phyloP scores from a whole-genome alignment of 2,329 filamentous ascomycete species.

The Botrytis sinoallii region DNA sequence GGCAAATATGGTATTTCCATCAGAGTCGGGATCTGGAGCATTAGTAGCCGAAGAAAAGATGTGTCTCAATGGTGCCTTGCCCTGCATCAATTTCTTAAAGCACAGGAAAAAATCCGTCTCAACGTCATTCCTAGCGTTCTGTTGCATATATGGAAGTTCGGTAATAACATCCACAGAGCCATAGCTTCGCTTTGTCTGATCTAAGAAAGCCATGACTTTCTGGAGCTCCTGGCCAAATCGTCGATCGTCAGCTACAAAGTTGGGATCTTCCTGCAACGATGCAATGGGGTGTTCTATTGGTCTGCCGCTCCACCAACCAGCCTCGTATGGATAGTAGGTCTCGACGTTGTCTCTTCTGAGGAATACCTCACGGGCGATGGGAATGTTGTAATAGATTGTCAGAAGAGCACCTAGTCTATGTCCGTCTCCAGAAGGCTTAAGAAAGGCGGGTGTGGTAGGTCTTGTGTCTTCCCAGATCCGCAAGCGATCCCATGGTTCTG shows the following conservation, averaged over 20 bases:
- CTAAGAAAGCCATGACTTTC: conserved; percentile 61
- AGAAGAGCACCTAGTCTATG: conserved; percentile 51
- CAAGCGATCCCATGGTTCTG: conserved; percentile 44
- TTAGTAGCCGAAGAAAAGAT: conserved; percentile 34
- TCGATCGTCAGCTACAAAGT: conserved; percentile 40
- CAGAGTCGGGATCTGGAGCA: conserved; percentile 20
- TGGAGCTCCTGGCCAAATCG: conserved; percentile 45
- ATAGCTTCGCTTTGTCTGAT: conserved; percentile 57
- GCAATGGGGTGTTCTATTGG: conserved; percentile 40
- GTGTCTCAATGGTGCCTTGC: conserved; percentile 24
- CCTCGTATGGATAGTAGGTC: conserved; percentile 52
- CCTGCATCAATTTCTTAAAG: conserved; percentile 27
- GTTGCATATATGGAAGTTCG: conserved; percentile 29
- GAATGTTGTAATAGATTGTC: conserved; percentile 59
- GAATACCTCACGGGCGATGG: conserved; percentile 54
- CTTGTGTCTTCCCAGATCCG: conserved; percentile 40
- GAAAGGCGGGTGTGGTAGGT: conserved; percentile 54
- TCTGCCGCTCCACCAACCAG: conserved; percentile 61
- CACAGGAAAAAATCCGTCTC: conserved; percentile 32
- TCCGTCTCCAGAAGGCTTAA: conserved; percentile 43
- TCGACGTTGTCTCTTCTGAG: conserved; percentile 45
- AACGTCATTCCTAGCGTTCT: conserved; percentile 34
- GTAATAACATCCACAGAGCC: conserved; percentile 52
- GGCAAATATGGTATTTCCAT: conserved; percentile 30
- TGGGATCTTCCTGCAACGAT: conserved; percentile 22